Evolutionary conservation across 2,329 filamentous ascomycete species (phyloP), one percentile per base, ranked within the genome.

Genomic region (Triangularia setosa): DNA sequence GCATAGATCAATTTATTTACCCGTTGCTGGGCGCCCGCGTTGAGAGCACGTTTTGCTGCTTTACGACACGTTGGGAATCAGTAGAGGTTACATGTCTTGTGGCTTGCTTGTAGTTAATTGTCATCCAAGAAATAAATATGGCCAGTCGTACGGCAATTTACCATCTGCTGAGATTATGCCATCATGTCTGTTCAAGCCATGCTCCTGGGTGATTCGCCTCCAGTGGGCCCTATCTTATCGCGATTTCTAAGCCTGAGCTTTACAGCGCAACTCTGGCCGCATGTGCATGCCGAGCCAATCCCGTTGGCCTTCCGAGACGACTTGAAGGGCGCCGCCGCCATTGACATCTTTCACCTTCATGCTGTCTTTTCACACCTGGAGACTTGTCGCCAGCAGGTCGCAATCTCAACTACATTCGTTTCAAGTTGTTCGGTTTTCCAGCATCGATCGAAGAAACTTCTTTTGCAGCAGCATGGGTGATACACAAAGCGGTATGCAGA

Each of bases 1-100:
- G 82, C 82, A 83, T 76, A 84, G 79, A 84, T 74, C 30, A 79
- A 69, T 55, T 40, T 61, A n/a, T 72, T 74, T 65, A 79, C 83
- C 81, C 82, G 77, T 83, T 84, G 81, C 82, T 84, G 82, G 82
- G 82, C 82, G 81, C 82, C 81, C 79, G 78, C 75, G 79, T 82
- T 73, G 78, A 84, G 82, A 82, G 75, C 76, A 81, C 82, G 82
- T 84, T 77, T 81, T 84, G 81, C 75, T 77, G 74, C 72, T 83
- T 78, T 67, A 76, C 74, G 82, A 84, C 70, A 80, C 76, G 77
- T 76, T 79, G 81, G 82, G 82, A 84, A 84, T 84, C 81, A 83
- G 81, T 81, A 83, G 82, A 83, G 83, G 82, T 80, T 77, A 84
- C 81, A 84, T 81, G 35, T 57, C 28, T 23, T 60, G 23, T 21